A percentile compares a stretch with the other conserved stretches of the same genome.
phyloP scores from a whole-genome alignment of 257 asterid species.

The Solanum peruvianum region DNA sequence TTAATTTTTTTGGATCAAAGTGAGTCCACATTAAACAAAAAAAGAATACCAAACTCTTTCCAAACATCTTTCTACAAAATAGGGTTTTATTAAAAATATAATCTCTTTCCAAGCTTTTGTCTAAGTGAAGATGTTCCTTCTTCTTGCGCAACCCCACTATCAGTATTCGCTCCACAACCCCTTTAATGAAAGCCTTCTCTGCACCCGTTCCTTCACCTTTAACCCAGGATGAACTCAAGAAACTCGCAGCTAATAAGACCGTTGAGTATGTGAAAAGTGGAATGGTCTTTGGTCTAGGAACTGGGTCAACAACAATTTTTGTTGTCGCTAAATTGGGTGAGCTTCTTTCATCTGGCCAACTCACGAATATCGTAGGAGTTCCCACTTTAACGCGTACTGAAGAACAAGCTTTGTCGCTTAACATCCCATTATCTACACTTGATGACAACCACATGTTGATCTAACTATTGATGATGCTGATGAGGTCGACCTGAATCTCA shows the following conservation, averaged over 20 bases:
- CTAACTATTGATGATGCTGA: conserved; percentile 87
- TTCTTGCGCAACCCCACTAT: background rate
- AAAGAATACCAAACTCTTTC: too few relatives aligned
- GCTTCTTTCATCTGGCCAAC: conserved; percentile 53
- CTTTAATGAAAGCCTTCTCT: conserved; percentile 25
- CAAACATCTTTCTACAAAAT: too few relatives aligned
- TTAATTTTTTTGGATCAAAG: too few relatives aligned
- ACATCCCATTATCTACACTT: conserved; percentile 55
- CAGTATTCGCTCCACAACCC: conserved; percentile 1
- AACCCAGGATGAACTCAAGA: conserved; percentile 80
- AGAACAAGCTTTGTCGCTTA: conserved; percentile 56
- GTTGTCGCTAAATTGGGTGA: conserved; percentile 79
- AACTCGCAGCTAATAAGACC: conserved; percentile 90
- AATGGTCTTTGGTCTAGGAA: conserved; percentile 93
- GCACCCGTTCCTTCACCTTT: conserved; percentile 30
- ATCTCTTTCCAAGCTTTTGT: too few relatives aligned
- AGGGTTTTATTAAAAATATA: too few relatives aligned
- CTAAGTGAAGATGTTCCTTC: background rate
- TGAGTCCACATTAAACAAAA: too few relatives aligned
- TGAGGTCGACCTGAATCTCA: conserved; percentile 84
- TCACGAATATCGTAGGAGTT: conserved; percentile 58
- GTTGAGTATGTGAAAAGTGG: conserved; percentile 74
- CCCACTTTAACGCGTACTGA: conserved; percentile 76
- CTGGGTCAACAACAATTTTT: conserved; percentile 96
- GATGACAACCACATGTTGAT: conserved; percentile 54